Percentiles rank a stretch among this genome's conserved stretches.
Evolutionary conservation across 352 stramenopile species (phyloP).

Genomic region (Hyaloperonospora arabidopsidis): DNA sequence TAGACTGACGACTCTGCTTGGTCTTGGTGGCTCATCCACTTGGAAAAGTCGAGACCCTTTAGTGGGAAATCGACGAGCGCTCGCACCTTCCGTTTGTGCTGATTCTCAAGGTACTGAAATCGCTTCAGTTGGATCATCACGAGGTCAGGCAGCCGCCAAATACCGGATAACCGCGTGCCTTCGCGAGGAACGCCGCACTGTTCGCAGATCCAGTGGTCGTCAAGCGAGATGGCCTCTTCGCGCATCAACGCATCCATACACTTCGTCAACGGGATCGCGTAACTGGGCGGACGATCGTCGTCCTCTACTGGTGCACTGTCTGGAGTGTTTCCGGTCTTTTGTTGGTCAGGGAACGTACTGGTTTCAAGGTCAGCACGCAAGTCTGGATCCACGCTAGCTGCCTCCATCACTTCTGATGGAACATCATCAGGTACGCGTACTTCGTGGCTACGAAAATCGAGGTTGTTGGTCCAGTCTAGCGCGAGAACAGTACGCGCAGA

Average conservation of each 20-base stretch:
- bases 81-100: slow-evolving; percentile 77
- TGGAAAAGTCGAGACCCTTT: slow-evolving; percentile 69
- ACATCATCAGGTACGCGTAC: slow-evolving; percentile 24
- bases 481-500: slow-evolving; percentile 68
- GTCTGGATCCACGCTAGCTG: slow-evolving; percentile 21
- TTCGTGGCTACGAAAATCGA: slow-evolving; percentile 27
- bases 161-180: slow-evolving; percentile 47
- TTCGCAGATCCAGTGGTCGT: slow-evolving; percentile 72
- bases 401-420: slow-evolving; percentile 28
- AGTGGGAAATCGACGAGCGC: slow-evolving; percentile 75
- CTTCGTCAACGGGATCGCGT: slow-evolving; percentile 41
- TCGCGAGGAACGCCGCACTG: slow-evolving; percentile 52
- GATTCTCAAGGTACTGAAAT: slow-evolving; percentile 83
- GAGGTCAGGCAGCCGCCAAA: slow-evolving; percentile 71
- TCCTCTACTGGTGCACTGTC: slow-evolving; percentile 1
- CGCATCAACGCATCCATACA: slow-evolving; percentile 73
- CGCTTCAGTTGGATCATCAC: slow-evolving; percentile 87
- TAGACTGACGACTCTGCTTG: slow-evolving; percentile 50
- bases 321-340: slow-evolving; percentile 3
- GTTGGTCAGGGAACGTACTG: slow-evolving; percentile 1
- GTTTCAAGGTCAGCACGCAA: slow-evolving; percentile 21
- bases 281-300: slow-evolving; percentile 23
- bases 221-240: slow-evolving; percentile 57
- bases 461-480: slow-evolving; percentile 51
- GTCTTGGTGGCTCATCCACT: slow-evolving; percentile 49